phyloP scores from a whole-genome alignment of 2,329 filamentous ascomycete species.

The Zymoseptoria tritici region DNA sequence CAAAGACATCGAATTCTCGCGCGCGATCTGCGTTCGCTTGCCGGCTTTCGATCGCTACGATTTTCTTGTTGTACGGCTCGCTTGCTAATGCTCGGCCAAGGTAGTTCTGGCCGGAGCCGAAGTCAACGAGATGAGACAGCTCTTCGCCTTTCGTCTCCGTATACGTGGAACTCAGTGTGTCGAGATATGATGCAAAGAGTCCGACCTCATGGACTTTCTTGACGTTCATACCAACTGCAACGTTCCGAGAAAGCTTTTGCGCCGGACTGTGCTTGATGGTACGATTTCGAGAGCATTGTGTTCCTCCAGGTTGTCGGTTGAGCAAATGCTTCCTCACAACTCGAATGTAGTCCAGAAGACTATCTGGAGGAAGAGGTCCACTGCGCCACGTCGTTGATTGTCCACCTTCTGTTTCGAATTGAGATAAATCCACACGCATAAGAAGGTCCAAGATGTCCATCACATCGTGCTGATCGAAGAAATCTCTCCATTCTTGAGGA shows the following conservation, averaged over 20 bases:
- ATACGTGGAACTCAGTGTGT: constrained; percentile 55
- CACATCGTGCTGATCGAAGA: constrained; percentile 63
- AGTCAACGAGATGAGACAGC: constrained; percentile 87
- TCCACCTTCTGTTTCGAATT: constrained; percentile 19
- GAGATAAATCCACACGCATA: constrained; percentile 64
- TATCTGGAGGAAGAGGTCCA: constrained; percentile 45
- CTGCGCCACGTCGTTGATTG: constrained; percentile 34
- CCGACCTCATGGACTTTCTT: constrained; percentile 95
- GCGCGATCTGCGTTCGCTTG: constrained; percentile 82
- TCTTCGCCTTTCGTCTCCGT: constrained; percentile 36
- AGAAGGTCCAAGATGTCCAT: constrained; percentile 74
- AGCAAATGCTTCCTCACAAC: constrained; percentile 58
- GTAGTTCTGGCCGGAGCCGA: constrained; percentile 95
- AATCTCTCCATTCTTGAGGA: constrained; percentile 72
- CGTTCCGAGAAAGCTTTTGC: constrained; percentile 57
- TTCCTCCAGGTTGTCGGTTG: constrained; percentile 48
- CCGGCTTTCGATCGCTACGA: constrained; percentile 84
- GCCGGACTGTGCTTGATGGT: constrained; percentile 28
- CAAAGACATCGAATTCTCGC: constrained; percentile 73
- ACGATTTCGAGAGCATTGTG: constrained; percentile 25
- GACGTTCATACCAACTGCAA: constrained; percentile 85
- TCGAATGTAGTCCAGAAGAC: constrained; percentile 63
- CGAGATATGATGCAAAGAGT: constrained; percentile 80
- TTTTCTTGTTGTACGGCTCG: constrained; percentile 74
- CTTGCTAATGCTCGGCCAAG: constrained; percentile 81